Conservation (phyloP, 176 grass and related monocot species). For the Zoysia japonica region DNA sequence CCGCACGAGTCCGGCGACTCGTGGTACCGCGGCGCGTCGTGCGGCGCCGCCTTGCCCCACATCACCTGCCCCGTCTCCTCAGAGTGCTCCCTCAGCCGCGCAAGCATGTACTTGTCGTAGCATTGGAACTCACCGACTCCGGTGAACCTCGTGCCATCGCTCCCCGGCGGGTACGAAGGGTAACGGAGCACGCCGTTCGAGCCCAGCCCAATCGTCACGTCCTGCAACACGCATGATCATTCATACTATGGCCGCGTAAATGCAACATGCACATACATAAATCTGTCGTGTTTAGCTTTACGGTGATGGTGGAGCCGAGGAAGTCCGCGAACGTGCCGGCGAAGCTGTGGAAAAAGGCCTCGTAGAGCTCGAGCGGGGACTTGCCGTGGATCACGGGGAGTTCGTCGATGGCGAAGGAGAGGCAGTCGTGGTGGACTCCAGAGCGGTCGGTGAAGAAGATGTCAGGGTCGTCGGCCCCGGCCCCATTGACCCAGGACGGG, state of each 20-base stretch:
- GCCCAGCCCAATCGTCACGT: slow-evolving; percentile 75
- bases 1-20: slow-evolving; percentile 49
- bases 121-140: slow-evolving; percentile 89
- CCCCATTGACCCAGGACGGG: slow-evolving; percentile 51
- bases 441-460: slow-evolving; percentile 70
- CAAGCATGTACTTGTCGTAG: slow-evolving; percentile 86
- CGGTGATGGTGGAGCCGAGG: slow-evolving; percentile 69
- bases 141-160: slow-evolving; percentile 42
- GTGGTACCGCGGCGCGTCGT: slow-evolving; percentile 64
- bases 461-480: slow-evolving; percentile 53
- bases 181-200: slow-evolving; percentile 84
- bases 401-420: slow-evolving; percentile 83
- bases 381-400: slow-evolving; percentile 61
- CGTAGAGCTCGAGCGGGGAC: slow-evolving; percentile 72
- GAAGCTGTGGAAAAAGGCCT: slow-evolving; percentile 75
- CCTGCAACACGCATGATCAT: slow-evolving; percentile 32
- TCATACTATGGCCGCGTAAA: background rate
- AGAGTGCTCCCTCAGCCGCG: slow-evolving; percentile 45
- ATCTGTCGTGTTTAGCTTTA: slow-evolving; percentile 9
- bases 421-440: slow-evolving; percentile 47
- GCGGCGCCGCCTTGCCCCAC: slow-evolving; percentile 68
- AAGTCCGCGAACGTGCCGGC: slow-evolving; percentile 54
- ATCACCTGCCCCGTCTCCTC: slow-evolving; percentile 43
- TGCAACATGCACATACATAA: background rate
- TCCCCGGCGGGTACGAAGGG: slow-evolving; percentile 68